phyloP scores from a whole-genome alignment of 257 asterid species.

The Fraxinus quadrangulata region DNA sequence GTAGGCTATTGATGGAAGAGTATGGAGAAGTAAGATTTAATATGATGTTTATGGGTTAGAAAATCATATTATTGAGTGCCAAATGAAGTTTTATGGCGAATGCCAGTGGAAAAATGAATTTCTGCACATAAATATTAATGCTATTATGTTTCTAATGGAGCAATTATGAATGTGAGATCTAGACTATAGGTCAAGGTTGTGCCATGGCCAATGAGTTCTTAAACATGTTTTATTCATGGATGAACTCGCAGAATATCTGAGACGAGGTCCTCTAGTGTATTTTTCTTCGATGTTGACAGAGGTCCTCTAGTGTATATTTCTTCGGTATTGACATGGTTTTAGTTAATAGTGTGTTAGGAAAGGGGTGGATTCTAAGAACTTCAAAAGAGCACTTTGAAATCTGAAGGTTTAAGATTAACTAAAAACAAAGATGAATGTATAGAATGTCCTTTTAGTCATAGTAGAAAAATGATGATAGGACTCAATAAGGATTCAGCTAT shows the following conservation, averaged over 20 bases:
- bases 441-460: background rate
- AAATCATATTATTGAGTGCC: background rate
- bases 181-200: background rate
- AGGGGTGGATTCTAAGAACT: background rate
- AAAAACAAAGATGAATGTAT: background rate
- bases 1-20: background rate
- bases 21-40: background rate
- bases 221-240: background rate
- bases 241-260: background rate
- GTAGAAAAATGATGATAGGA: background rate
- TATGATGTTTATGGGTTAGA: background rate
- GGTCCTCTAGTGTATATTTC: background rate
- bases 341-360: background rate
- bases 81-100: background rate
- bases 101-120: background rate
- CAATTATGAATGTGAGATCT: background rate
- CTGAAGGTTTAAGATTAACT: background rate
- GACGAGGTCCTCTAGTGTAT: background rate
- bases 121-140: background rate
- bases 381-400: background rate
- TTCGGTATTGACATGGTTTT: background rate
- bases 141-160: background rate
- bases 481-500: background rate
- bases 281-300: background rate
- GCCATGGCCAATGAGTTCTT: background rate